phyloP scores from a whole-genome alignment of 73 alveolate genomes.

The Blepharisma stoltei region DNA sequence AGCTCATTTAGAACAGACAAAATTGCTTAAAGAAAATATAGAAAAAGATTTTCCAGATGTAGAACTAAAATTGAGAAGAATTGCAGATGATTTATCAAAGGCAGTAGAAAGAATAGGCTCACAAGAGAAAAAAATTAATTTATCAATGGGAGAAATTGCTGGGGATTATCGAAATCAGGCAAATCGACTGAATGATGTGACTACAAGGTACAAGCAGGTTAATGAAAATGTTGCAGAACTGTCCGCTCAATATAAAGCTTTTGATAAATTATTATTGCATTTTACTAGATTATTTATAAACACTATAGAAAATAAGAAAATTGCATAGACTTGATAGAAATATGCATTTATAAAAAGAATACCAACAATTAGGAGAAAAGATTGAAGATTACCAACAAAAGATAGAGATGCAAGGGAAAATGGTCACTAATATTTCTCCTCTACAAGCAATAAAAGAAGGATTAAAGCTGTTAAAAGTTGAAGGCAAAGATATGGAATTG shows the following conservation, averaged over 20 bases:
- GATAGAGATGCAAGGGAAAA: slow-evolving; percentile 49
- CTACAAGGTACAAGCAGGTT: slow-evolving; percentile 33
- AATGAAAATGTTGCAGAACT: slow-evolving; percentile 53
- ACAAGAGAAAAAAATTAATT: slow-evolving; percentile 49
- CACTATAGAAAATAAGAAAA: no score
- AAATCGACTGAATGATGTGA: slow-evolving; percentile 37
- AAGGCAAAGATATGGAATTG: slow-evolving; percentile 52
- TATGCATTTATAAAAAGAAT: no score
- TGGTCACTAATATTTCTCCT: slow-evolving; percentile 52
- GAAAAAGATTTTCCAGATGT: slow-evolving; percentile 51
- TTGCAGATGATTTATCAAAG: slow-evolving; percentile 57
- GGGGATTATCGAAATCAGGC: slow-evolving; percentile 62
- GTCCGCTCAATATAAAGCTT: slow-evolving; percentile 42
- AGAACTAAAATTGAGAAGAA: slow-evolving; percentile 44
- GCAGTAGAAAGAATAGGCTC: slow-evolving; percentile 52
- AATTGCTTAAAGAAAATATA: slow-evolving; percentile 50
- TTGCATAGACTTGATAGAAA: no score
- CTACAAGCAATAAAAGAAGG: slow-evolving; percentile 55
- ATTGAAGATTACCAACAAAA: slow-evolving; percentile 33
- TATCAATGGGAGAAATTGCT: slow-evolving; percentile 51
- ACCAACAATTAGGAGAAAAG: slow-evolving; percentile 52
- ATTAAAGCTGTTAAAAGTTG: slow-evolving; percentile 45
- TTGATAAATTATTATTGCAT: no score
- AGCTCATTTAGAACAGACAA: slow-evolving; percentile 59
- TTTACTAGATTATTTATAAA: no score